phyloP scores from a whole-genome alignment of 2,329 filamentous ascomycete species.

The Pyrenochaeta sp. region DNA sequence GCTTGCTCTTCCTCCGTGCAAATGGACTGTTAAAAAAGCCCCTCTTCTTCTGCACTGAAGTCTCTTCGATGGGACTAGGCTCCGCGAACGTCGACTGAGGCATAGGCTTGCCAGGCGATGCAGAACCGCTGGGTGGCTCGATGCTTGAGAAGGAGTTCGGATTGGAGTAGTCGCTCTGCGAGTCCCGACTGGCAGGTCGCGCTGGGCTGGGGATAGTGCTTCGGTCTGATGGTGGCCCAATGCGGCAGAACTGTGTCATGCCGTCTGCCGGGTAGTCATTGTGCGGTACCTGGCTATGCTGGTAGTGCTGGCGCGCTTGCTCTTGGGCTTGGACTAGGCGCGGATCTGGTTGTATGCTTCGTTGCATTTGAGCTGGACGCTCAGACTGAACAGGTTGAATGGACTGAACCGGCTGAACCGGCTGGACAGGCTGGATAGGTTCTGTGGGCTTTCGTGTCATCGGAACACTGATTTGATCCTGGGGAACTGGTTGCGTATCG shows the following conservation, averaged over 20 bases:
- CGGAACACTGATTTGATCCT: conserved; percentile 31
- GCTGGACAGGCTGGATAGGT: conserved; percentile 2
- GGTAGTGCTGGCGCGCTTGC: conserved; percentile 49
- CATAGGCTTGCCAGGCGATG: conserved; percentile 73
- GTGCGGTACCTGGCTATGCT: conserved; percentile 75
- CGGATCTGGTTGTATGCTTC: conserved; percentile 44
- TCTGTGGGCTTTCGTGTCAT: conserved; percentile 25
- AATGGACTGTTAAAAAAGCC: conserved; percentile 96
- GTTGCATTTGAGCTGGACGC: neutral
- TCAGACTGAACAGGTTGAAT: conserved; percentile 9
- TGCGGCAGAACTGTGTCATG: conserved; percentile 96
- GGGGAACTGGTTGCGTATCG: conserved; percentile 39
- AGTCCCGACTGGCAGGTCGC: conserved; percentile 84
- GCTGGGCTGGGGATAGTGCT: conserved; percentile 73
- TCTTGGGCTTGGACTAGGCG: conserved; percentile 48
- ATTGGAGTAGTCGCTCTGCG: conserved; percentile 89
- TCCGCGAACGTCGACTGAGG: conserved; percentile 29
- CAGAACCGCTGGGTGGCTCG: conserved; percentile 77
- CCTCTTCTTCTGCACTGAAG: conserved; percentile 73
- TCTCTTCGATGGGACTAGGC: conserved; percentile 37
- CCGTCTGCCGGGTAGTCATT: conserved; percentile 94
- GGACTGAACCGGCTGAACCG: conserved; percentile 11
- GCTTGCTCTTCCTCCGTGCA: conserved; percentile 83
- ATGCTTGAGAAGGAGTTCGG: conserved; percentile 88
- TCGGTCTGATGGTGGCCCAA: conserved; percentile 73